These are phyloP conservation scores for Trichoderma erinaceum DNA, from an alignment of 495 filamentous ascomycete species.

Conservation along the genomic window DNA sequence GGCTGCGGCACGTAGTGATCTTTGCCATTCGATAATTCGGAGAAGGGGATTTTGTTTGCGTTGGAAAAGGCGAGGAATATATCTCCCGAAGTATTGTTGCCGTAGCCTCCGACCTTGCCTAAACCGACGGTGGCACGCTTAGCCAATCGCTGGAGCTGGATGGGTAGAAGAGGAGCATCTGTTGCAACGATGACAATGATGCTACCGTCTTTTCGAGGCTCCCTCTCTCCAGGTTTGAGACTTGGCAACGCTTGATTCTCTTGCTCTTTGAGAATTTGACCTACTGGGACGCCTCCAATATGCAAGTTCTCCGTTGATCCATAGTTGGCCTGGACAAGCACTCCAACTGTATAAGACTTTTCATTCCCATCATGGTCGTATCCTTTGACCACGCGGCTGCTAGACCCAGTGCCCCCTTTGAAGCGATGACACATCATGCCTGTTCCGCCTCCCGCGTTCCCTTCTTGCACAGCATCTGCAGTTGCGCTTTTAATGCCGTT, in stretches of 20 bases:
- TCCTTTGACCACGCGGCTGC: conserved; percentile 39
- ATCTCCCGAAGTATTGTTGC: conserved; percentile 45
- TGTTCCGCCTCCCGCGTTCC: conserved; percentile 47
- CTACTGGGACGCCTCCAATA: conserved; percentile 46
- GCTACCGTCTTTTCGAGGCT: conserved; percentile 36
- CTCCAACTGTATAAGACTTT: conserved; percentile 43
- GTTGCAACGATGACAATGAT: conserved; percentile 50
- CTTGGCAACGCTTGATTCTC: conserved; percentile 25
- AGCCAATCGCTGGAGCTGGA: conserved; percentile 48
- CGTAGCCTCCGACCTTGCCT: conserved; percentile 42
- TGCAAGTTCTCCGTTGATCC: conserved; percentile 37
- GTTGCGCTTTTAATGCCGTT: conserved; percentile 37
- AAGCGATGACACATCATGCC: conserved; percentile 49
- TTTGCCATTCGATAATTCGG: conserved; percentile 26
- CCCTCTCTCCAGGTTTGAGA: conserved; percentile 23
- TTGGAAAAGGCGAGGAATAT: conserved; percentile 52
- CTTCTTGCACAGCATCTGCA: conserved; percentile 38
- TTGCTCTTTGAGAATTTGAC: conserved; percentile 32
- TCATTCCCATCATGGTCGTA: conserved; percentile 23
- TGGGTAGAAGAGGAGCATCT: conserved; percentile 43
- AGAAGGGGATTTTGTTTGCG: conserved; percentile 35
- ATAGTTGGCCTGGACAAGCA: conserved; percentile 48
- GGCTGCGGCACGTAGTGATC: conserved; percentile 33
- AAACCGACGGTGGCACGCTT: conserved; percentile 47
- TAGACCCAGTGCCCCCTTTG: conserved; percentile 48